Evolutionary conservation across 176 grass and related monocot genomes (phyloP), one percentile per base, ranked within the genome.

Genomic region (Poa pratensis): DNA sequence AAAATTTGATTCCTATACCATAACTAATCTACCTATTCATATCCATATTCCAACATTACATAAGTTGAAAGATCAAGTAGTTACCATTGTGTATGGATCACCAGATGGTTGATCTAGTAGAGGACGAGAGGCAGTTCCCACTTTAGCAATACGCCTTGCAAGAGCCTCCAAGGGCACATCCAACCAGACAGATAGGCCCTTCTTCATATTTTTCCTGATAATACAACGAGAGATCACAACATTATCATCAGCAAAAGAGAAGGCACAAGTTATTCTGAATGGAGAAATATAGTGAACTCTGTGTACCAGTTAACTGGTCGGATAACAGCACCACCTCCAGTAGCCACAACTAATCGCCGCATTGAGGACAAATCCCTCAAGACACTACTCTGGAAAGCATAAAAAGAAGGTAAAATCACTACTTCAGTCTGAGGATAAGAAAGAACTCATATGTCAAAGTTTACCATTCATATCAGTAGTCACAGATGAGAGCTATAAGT

Each of bases 161-260:
- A 96, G 94, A 84, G 94, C 91, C 5, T 99, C 96, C 76, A 99
- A 77, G 68, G 96, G 96, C 65, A 99, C 96, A 92, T 99, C 96
- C 80, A 96, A 92, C 96, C 96, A 99, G 53, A 99, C 82, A 55
- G 96, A 90, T 59, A 98, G 67, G 11, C 96, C 94, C 18, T 92
- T 91, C 86, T 94, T 99, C 96, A 99, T 96, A 76, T 94, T 88
- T 60, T 87, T 94, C 96, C 96, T 98, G 82, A 76, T 73, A 87
- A 84, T 88, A 80, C 52, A 79, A 50, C 23, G 65, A 80, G 11
- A 50, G 17, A 34, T 69, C n/a, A 42, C 55, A 85, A 42, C 27
- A 62, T 53, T 69, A 51, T 76, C 7, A 82, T 68, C 49, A 78
- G 49, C 50, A 80, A 42, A 65, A 58, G 66, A 54, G 4, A 57